phyloP scores from a whole-genome alignment of 352 stramenopile genomes.

The Phytopythium sindhum region DNA sequence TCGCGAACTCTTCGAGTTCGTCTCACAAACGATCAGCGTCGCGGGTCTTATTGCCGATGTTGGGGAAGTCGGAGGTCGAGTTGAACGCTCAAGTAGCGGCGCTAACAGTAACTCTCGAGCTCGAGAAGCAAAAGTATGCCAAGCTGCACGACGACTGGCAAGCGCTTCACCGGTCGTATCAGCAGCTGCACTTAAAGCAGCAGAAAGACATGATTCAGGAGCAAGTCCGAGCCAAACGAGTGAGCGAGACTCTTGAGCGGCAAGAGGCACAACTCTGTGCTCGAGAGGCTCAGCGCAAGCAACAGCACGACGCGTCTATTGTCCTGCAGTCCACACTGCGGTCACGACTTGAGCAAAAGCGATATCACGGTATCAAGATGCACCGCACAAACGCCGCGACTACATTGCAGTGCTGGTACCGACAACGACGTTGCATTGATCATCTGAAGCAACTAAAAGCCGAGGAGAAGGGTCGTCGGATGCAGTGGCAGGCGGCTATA shows the following conservation, averaged over 20 bases:
- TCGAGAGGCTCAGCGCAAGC: constrained; percentile 26
- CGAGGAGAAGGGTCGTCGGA: constrained; percentile 9
- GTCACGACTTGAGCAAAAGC: constrained; percentile 51
- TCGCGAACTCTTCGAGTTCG: neutral
- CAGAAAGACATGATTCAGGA: constrained; percentile 43
- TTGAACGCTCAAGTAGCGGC: neutral
- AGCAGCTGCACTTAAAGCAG: constrained; percentile 40
- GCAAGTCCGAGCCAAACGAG: constrained; percentile 30
- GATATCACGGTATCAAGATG: constrained; percentile 55
- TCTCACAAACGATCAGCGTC: neutral
- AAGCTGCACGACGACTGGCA: constrained; percentile 19
- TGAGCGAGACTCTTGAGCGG: constrained; percentile 34
- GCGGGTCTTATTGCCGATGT: neutral
- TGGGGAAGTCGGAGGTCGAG: neutral
- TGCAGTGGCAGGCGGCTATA: constrained; percentile 10
- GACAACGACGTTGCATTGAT: constrained; percentile 11
- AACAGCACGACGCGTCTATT: constrained; percentile 48
- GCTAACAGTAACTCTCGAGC: constrained; percentile 7
- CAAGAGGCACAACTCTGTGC: constrained; percentile 41
- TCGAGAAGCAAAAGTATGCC: constrained; percentile 13
- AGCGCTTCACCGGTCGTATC: constrained; percentile 25
- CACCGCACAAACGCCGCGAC: constrained; percentile 31
- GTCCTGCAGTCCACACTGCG: constrained; percentile 59
- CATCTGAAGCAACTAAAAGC: constrained; percentile 16
- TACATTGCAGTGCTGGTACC: constrained; percentile 40